Base-by-base conservation (phyloP, 2,329 filamentous ascomycete genomes). In the Aspergillus sojae region DNA sequence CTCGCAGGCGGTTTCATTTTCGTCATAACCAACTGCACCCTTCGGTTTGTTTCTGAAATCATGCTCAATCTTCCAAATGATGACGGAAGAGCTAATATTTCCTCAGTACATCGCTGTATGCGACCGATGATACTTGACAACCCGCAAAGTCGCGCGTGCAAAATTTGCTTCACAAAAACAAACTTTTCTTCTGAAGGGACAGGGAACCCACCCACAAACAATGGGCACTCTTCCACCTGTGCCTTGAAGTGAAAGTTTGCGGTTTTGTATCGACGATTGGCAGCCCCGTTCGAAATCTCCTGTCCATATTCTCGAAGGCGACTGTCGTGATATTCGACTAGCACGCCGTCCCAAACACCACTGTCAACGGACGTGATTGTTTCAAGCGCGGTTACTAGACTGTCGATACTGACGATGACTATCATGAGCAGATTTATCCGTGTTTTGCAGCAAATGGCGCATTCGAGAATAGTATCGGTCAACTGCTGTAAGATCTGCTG, bases 11-110 rank as follows among this genome's bases (percentile, higher is more conserved):
- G 66, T 59, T 72, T 74, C 53, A 75, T 66, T 58, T 69, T 74
- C 67, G 72, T 71, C 64, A 76, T 72, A 19, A 75, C 64, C 43
- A 72, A 43, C 58, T 72, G 72, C 58, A 77, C 54, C 46, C 72
- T 65, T 45, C 68, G 65, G 63, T 76, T 73, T 7, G 71, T 76
- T 57, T 75, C 74, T 63, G 70, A 70, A 26, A 75, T 74, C 73
- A 77, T 74, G 5, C 69, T 58, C 43, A 74, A 39, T 32, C 68
- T 67, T 11, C 73, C 74, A 2, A 62, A 59, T 4, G 72, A 69
- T 4, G 68, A 64, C 0, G 68, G 67, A 2, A 62, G 59, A 2
- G 66, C 56, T 32, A 71, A 48, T 28, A 68, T 62, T 41, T 74
- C 68, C 54, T 75, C 71, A 53, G 69, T 71, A 45, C 69, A 74